Evolutionary conservation across 129 eudicot genomes (phyloP).

Genomic region (Saussurea involucrata): DNA sequence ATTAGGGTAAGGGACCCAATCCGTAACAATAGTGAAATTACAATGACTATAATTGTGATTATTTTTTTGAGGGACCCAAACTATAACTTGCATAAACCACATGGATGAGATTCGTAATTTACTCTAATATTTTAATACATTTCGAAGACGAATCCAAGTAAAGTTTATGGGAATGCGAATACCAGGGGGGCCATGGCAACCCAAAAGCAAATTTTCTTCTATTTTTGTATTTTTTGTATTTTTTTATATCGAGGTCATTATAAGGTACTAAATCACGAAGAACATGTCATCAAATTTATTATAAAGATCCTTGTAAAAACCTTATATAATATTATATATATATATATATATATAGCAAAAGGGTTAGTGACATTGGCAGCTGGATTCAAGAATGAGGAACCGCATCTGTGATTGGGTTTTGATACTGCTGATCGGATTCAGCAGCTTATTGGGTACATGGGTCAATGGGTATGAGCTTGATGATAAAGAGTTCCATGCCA

Average conservation of each 20-base stretch:
- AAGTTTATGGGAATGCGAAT: neutral
- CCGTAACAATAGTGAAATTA: too few relatives aligned
- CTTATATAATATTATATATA: neutral
- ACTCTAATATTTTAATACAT: too few relatives aligned
- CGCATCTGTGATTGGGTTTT: constrained; percentile 14
- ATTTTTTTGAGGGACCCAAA: too few relatives aligned
- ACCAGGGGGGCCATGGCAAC: neutral
- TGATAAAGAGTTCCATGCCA: constrained; percentile 14
- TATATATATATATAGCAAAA: neutral
- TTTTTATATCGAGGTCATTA: neutral
- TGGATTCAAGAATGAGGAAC: constrained; percentile 12
- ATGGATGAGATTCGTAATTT: too few relatives aligned
- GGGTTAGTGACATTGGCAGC: neutral
- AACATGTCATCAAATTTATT: neutral
- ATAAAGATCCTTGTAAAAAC: neutral
- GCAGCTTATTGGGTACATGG: neutral
- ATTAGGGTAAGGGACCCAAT: too few relatives aligned
- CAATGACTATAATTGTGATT: too few relatives aligned
- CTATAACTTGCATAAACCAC: too few relatives aligned
- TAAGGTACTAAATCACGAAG: neutral
- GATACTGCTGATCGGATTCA: constrained; percentile 4
- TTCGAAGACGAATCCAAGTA: too few relatives aligned
- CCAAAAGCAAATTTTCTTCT: neutral
- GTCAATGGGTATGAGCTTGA: constrained; percentile 25
- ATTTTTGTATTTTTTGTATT: neutral